phyloP scores from a whole-genome alignment of 2,329 filamentous ascomycete genomes.

The Diaporthe sp. region DNA sequence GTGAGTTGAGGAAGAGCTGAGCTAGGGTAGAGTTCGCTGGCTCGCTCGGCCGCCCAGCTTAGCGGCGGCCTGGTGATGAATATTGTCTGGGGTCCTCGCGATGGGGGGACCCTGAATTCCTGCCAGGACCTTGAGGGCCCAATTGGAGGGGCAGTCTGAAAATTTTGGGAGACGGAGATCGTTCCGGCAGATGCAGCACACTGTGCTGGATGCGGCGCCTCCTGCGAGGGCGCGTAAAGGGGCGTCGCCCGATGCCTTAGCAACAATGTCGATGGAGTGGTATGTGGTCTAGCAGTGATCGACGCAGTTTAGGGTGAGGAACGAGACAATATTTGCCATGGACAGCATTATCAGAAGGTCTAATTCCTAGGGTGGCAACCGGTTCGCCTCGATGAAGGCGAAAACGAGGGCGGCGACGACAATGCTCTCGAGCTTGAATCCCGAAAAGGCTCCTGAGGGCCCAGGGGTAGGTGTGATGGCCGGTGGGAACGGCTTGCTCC shows the following conservation, averaged over 20 bases:
- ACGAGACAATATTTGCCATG: background rate
- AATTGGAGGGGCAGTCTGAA: conserved; percentile 14
- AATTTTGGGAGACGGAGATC: background rate
- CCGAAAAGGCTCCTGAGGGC: background rate
- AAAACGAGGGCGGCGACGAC: conserved; percentile 2
- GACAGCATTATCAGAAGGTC: background rate
- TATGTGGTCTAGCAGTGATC: conserved; percentile 3
- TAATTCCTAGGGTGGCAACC: background rate
- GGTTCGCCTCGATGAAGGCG: background rate
- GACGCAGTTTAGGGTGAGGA: background rate
- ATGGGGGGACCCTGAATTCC: conserved; percentile 24
- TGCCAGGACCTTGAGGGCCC: background rate
- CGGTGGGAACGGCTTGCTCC: background rate
- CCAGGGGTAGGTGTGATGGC: background rate
- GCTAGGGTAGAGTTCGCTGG: conserved; percentile 3
- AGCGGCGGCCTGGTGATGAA: conserved; percentile 1
- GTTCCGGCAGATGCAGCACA: background rate
- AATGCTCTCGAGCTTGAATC: background rate
- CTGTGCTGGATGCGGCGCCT: background rate
- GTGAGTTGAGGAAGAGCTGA: background rate
- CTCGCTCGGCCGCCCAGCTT: conserved; percentile 15
- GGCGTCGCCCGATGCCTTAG: background rate
- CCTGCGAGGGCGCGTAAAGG: background rate
- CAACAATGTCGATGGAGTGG: conserved; percentile 2
- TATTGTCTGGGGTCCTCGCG: background rate